Conservation (phyloP, 495 filamentous ascomycete species). For the Aspergillus coremiiformis region DNA sequence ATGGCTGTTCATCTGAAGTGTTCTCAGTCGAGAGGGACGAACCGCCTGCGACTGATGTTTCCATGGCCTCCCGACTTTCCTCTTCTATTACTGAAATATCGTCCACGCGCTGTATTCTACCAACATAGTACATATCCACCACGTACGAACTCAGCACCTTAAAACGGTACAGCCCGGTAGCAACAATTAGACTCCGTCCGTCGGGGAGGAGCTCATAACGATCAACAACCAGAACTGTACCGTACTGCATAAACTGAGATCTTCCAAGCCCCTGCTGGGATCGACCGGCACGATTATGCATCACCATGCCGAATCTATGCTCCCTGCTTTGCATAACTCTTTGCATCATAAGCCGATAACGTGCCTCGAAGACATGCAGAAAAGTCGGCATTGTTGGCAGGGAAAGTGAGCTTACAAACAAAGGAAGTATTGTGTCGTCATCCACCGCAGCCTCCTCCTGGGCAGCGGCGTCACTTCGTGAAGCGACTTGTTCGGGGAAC, state of each 20-base stretch:
- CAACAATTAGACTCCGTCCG: conserved; percentile 73
- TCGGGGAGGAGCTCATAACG: conserved; percentile 66
- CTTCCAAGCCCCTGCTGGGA: conserved; percentile 52
- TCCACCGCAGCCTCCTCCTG: conserved; percentile 44
- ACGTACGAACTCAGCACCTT: conserved; percentile 53
- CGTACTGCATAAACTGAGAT: conserved; percentile 61
- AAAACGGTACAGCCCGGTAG: conserved; percentile 68
- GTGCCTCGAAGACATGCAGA: conserved; percentile 84
- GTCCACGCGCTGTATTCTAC: conserved; percentile 62
- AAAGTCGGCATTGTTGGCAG: conserved; percentile 81
- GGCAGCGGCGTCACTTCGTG: conserved; percentile 44
- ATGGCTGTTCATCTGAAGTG: conserved; percentile 21
- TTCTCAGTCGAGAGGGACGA: conserved; percentile 10
- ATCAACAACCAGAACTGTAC: conserved; percentile 68
- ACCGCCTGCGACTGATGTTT: conserved; percentile 35
- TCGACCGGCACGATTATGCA: conserved; percentile 51
- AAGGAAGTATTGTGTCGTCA: conserved; percentile 53
- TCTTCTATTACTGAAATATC: conserved; percentile 78
- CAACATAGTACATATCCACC: conserved; percentile 72
- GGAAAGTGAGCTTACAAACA: conserved; percentile 76
- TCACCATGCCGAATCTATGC: conserved; percentile 76
- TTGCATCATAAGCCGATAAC: conserved; percentile 81
- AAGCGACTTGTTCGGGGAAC: conserved; percentile 57
- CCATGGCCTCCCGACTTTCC: conserved; percentile 60
- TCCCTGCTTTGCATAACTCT: conserved; percentile 63